Evolutionary conservation across 306 rosid species (phyloP), one percentile per base, ranked within the genome.

Genomic region (Cicer chorassanicum): DNA sequence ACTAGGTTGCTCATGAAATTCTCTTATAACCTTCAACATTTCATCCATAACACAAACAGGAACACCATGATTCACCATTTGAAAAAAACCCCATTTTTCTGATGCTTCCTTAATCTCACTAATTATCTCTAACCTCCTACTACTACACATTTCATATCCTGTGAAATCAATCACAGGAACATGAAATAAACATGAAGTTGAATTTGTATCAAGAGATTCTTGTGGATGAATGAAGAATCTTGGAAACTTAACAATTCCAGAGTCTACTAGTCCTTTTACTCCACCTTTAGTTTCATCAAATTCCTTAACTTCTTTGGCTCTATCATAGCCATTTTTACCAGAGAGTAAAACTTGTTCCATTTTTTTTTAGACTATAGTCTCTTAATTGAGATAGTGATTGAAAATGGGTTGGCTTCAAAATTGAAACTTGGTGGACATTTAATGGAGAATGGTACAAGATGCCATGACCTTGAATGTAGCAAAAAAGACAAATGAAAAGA

Each of bases 241-340:
- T 0, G 97, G 98, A 13, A 93, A 84, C 72, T 84, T 86, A 3
- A 69, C 50, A 56, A 88, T 75, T 7, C 91, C 93, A 1, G 89
- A 84, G 77, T 89, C 92, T 0, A 85, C 36, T 4, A 93, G 85
- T n/a, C 94, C 98, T 56, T 90, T 93, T 1, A 93, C 90, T 42
- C 98, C 96, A 5, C 84, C 85, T 80, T 86, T 89, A 13, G 87
- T 87, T 34, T 90, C 92, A 46, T 92, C 96, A 18, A 90, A 93
- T 40, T 86, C 87, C 60, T 78, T 86, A 54, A 90, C 90, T 82
- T 89, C 89, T 55, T 82, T 84, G 16, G 78, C 82, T 83, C 91
- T 87, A 69, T 93, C 87, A 38, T 91, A 86, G 13, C 42, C 49
- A 9, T 64, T 75, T 6, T 51, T 77, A 21, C 29, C 49, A 56